These are phyloP conservation scores for Stylonectria norvegica DNA, from an alignment of 2,329 filamentous ascomycete genomes.

Conservation along the genomic window DNA sequence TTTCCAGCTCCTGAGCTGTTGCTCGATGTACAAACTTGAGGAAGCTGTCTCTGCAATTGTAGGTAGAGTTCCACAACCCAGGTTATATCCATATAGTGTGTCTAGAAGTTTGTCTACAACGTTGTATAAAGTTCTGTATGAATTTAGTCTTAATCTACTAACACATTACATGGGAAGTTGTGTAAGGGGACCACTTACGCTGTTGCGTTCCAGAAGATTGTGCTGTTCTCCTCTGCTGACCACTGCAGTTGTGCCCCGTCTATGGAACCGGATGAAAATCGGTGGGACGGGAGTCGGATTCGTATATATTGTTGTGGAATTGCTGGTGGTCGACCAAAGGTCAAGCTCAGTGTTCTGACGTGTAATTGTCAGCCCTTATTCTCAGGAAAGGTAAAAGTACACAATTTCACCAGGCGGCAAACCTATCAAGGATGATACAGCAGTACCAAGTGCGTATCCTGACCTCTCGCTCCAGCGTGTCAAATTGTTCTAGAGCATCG, in stretches of 20 bases:
- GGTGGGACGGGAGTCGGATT: background rate
- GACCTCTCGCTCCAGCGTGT: background rate
- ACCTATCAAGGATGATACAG: background rate
- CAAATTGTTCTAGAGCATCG: background rate
- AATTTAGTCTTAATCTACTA: too few species aligned
- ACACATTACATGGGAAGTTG: background rate
- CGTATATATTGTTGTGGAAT: background rate
- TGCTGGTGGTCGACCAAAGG: background rate
- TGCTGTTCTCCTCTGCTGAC: background rate
- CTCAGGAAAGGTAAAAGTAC: too few species aligned
- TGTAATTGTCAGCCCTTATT: background rate
- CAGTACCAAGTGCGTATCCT: background rate
- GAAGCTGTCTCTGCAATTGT: background rate
- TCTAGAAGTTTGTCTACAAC: background rate
- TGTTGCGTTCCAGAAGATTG: background rate
- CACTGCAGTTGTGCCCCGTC: background rate
- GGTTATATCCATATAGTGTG: background rate
- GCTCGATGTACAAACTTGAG: background rate
- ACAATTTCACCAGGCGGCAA: too few species aligned
- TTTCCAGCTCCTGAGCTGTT: background rate
- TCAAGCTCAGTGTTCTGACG: background rate
- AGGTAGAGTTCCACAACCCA: background rate
- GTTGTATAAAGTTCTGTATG: background rate
- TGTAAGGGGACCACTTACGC: background rate
- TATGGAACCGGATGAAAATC: background rate